Percentiles rank a stretch among this genome's conserved stretches.
Evolutionary conservation across 192 early-diverging fungal species (phyloP).

Genomic region (Backusella psychrophila): DNA sequence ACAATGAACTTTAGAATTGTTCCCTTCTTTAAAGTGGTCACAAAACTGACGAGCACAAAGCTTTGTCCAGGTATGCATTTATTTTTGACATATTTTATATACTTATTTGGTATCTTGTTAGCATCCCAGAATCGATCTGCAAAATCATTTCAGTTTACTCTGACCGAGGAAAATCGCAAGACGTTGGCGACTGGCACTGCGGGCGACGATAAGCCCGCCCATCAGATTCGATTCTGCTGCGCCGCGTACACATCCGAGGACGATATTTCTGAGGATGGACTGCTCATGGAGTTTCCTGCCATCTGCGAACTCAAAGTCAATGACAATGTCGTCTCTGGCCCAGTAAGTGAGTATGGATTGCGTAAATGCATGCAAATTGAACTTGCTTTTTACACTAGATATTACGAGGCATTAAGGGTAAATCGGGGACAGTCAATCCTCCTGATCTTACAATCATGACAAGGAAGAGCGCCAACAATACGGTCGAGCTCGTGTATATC

Average conservation of each 20-base stretch:
- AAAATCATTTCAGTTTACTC: neutral
- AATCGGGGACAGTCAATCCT: conserved; percentile 55
- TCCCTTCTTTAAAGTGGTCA: neutral
- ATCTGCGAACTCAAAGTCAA: conserved; percentile 18
- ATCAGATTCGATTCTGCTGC: conserved; percentile 11
- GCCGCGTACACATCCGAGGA: neutral
- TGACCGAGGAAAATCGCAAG: neutral
- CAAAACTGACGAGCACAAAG: neutral
- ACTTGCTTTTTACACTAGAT: conserved; percentile 23
- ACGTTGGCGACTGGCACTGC: neutral
- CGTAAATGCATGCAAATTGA: too few relatives aligned
- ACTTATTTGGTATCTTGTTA: neutral
- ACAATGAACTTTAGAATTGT: neutral
- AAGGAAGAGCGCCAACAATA: neutral
- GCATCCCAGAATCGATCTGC: neutral
- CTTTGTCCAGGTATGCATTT: neutral
- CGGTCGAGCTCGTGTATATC: neutral
- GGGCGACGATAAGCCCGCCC: neutral
- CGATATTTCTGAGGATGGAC: neutral
- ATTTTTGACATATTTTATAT: neutral
- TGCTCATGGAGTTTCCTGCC: neutral
- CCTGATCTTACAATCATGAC: conserved; percentile 50
- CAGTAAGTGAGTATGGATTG: neutral
- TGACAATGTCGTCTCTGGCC: neutral
- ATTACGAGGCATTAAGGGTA: conserved; percentile 54